Evolutionary conservation across 768 basidiomycete genomes (phyloP), one percentile per base, ranked within the genome.

Genomic region (Mycena chlorophos): DNA sequence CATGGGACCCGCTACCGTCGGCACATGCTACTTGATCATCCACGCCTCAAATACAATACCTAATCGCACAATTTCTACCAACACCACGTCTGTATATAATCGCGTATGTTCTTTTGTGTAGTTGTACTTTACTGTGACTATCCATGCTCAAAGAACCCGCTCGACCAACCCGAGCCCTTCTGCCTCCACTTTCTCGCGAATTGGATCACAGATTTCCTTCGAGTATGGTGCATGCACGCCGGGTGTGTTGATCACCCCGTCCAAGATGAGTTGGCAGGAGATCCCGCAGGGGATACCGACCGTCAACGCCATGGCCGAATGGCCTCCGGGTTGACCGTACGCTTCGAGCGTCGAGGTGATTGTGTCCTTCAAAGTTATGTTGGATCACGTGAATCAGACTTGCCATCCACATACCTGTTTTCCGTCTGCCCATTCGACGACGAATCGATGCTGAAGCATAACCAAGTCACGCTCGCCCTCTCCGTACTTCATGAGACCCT

Each of bases 391-490:
- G 34, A 37, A 37, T 37, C 12, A 37, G 34, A 10, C 10, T 37
- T 10, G n/a, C 12, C n/a, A n/a, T 10, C 12, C 34, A 10, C n/a
- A 10, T 37, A 37, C 34, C n/a, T 37, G 34, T 42, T 42, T 42
- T 45, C 96, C 94, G 66, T 98, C 92, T 29, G 82, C 78, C 83
- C 89, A 90, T 69, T 94, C 86, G 34, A 98, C 87, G 63, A 92
- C 75, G 69, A 99, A 98, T 77, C 95, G 96, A 82, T 99, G 96
- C 75, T 98, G 96, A 51, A 99, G 85, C 87, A 98, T 92, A 57
- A 99, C 91, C 57, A 98, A 83, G 71, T 99, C 96, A 13, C 92
- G 87, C 73, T 98, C 94, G 60, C 91, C 92, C 47, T 78, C 73
- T 60, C 86, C 89, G 74, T 96, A 98, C 71, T 86, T 83, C 91